A percentile compares a stretch with the other conserved stretches of the same genome.
Conservation (phyloP, 2,329 filamentous ascomycete species). For the Rosellinia necatrix region DNA sequence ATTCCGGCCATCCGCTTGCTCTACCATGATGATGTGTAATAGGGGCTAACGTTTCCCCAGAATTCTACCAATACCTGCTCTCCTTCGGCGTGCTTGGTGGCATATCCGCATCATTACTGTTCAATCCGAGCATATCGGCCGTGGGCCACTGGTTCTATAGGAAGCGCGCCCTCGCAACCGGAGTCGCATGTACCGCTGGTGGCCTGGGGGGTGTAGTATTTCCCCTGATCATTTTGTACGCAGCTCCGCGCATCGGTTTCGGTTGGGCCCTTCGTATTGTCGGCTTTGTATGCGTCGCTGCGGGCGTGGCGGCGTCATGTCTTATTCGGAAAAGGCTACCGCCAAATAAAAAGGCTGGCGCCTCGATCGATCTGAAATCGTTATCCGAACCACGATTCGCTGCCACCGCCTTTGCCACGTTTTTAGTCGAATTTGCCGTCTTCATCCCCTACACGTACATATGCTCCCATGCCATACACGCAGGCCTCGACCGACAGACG, state of each 20-base stretch:
- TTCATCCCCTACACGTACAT: constrained; percentile 24
- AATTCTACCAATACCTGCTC: constrained; percentile 24
- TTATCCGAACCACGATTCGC: constrained; percentile 16
- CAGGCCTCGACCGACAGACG: constrained; percentile 12
- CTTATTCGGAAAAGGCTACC: constrained; percentile 19
- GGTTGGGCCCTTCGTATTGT: constrained; percentile 21
- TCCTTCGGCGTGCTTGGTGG: constrained; percentile 23
- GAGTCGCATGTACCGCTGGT: constrained; percentile 21
- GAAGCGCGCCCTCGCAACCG: constrained; percentile 20
- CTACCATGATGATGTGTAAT: not conserved
- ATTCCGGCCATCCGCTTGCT: not conserved
- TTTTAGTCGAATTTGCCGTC: constrained; percentile 22
- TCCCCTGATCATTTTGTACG: constrained; percentile 20
- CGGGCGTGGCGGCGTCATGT: constrained; percentile 8
- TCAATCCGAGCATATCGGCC: constrained; percentile 23
- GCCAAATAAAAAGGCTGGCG: constrained; percentile 23
- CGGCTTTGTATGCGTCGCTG: constrained; percentile 9
- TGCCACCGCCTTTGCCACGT: constrained; percentile 17
- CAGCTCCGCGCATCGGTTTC: constrained; percentile 18
- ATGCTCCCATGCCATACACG: constrained; percentile 14
- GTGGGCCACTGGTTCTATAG: constrained; percentile 23
- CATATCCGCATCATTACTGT: constrained; percentile 17
- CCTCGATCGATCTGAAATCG: constrained; percentile 19
- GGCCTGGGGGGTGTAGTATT: constrained; percentile 21
- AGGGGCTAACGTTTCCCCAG: constrained; percentile 4